Base-by-base conservation (phyloP, 2,329 filamentous ascomycete genomes). In the Lasiodiplodia gonubiensis region DNA sequence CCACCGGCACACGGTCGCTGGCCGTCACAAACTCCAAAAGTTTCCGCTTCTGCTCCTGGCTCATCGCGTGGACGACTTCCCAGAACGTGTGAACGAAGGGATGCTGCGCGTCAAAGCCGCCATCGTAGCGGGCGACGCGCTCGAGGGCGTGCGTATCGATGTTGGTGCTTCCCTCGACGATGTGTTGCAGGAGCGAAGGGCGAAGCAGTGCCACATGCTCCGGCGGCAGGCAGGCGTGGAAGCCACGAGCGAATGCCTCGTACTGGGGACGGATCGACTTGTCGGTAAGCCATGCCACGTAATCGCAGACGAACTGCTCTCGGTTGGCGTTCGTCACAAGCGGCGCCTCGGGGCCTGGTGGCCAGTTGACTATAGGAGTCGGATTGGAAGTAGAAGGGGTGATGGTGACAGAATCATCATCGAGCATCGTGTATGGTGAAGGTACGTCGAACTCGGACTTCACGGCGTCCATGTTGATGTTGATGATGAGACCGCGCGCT, bases 21-120 rank as follows among this genome's bases (percentile, higher is more conserved):
- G 94, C 94, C 16, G 95, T 99, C 35, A 99, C 94, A 74, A 99
- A 99, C 77, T 97, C 93, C 37, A 99, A 84, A 39, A 99, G 81
- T 73, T 88, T 88, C 64, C 89, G 86, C 78, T 90, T 90, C 83
- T 94, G 90, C 53, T 86, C 83, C 18, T 90, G 84, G 68, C 88
- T 85, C 74, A 87, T 95, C 42, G 77, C 79, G 70, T 86, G 86
- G 1, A 97, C 91, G 8, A 97, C 86, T 14, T 84, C 84, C 95
- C 95, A 99, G 77, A 99, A 98, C 71, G 91, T 88, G 27, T 83
- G 82, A 51, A 99, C 88, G 0, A 90, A 88, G 16, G 83, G 87
- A 71, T 95, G 90, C 0, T 82, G 83, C 0, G 88, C 82, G 54
- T 90, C 86, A 84, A 92, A 98, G 16, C 92, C 92, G 46, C 85